Evolutionary conservation across 192 early-diverging fungal species (phyloP).

Genomic region (Backusella westeae): DNA sequence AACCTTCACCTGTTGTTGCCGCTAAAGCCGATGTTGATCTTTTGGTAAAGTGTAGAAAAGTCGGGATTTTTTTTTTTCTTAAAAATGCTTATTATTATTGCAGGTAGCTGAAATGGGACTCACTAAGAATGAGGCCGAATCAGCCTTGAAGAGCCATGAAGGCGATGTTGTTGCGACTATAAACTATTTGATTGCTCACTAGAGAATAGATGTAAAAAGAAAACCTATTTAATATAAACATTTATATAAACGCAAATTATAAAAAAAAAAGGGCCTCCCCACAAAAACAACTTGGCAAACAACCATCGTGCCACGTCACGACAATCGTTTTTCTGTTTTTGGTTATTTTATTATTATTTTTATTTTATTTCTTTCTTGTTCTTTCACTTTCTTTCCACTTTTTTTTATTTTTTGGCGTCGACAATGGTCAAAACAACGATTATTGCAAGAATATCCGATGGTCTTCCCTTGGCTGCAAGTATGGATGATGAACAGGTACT

Average conservation of each 20-base stretch:
- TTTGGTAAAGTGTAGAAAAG: background rate
- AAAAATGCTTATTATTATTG: background rate
- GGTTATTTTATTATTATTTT: background rate
- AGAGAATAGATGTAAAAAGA: background rate
- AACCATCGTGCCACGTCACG: slow-evolving; percentile 8
- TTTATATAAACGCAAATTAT: background rate
- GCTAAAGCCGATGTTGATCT: slow-evolving; percentile 12
- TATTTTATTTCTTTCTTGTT: background rate
- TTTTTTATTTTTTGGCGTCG: background rate
- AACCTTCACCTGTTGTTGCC: background rate
- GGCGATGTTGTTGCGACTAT: slow-evolving; percentile 2
- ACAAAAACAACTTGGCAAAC: background rate
- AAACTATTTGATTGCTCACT: slow-evolving; percentile 3
- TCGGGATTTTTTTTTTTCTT: background rate
- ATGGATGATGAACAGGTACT: slow-evolving; percentile 92
- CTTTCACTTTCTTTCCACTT: background rate
- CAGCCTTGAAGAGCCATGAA: slow-evolving; percentile 5
- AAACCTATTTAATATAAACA: background rate
- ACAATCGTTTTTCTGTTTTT: background rate
- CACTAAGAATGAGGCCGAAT: slow-evolving; percentile 14
- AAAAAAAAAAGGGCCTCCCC: background rate
- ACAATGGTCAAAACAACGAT: slow-evolving; percentile 93
- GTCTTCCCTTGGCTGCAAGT: slow-evolving; percentile 89
- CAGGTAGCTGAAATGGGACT: slow-evolving; percentile 10
- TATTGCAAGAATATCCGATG: slow-evolving; percentile 92